Conservation (phyloP, 2,329 filamentous ascomycete genomes). For the Didymella arachidicola region DNA sequence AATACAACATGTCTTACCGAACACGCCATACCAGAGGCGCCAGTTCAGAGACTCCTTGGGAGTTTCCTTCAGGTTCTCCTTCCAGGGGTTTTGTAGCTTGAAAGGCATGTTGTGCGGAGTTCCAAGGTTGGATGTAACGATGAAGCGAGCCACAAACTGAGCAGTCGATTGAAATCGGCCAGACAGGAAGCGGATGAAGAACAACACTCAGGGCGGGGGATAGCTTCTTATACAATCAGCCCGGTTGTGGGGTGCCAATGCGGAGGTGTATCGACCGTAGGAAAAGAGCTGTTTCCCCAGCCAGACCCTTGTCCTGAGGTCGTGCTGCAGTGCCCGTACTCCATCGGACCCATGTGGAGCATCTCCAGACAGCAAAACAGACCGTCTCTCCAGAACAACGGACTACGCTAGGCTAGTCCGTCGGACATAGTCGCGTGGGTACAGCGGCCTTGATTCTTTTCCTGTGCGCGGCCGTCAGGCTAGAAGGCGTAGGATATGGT, state of each 20-base stretch:
- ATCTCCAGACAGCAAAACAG: constrained; percentile 11
- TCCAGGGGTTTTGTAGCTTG: constrained; percentile 44
- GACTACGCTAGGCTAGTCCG: constrained; percentile 8
- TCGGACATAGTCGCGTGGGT: constrained; percentile 6
- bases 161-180: constrained; percentile 19
- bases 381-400: constrained; percentile 6
- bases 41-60: constrained; percentile 78
- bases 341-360: constrained; percentile 10
- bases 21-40: constrained; percentile 78
- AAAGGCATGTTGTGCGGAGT: constrained; percentile 38
- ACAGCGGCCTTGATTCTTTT: constrained; percentile 1
- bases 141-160: constrained; percentile 18
- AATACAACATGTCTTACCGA: constrained; percentile 47
- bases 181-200: constrained; percentile 17
- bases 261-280: constrained; percentile 9
- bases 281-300: constrained; percentile 10
- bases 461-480: constrained; percentile 17
- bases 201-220: neutral
- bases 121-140: neutral
- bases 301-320: constrained; percentile 3
- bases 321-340: neutral
- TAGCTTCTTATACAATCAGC: constrained; percentile 16
- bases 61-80: constrained; percentile 65
- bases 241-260: constrained; percentile 19
- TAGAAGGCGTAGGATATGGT: neutral